Percentiles rank a stretch among this genome's conserved stretches.
Conservation (phyloP, 106 monocot species). For the Gastrodia elata region DNA sequence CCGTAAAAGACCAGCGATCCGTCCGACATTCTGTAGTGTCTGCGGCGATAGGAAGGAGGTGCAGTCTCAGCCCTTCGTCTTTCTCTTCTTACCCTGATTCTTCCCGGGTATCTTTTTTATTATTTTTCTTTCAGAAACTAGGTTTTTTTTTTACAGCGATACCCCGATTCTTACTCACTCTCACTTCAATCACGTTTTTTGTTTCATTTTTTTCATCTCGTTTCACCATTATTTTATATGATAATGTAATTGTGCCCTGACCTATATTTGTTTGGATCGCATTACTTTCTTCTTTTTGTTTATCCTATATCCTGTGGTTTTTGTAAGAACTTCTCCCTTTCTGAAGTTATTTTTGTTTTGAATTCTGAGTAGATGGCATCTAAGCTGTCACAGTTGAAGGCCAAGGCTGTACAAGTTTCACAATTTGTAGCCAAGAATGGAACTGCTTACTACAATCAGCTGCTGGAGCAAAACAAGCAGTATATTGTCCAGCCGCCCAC, state of each 20-base stretch:
- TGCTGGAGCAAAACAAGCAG: slow-evolving; percentile 15
- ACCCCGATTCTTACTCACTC: too few relatives aligned
- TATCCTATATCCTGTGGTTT: neutral
- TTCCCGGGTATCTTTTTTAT: neutral
- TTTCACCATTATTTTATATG: neutral
- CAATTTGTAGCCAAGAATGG: slow-evolving; percentile 11
- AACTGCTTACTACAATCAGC: slow-evolving; percentile 15
- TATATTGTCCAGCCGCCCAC: slow-evolving; percentile 12
- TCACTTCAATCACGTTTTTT: neutral
- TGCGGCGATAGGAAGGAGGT: neutral
- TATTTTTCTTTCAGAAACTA: neutral
- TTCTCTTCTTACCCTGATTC: neutral
- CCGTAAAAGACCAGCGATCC: neutral
- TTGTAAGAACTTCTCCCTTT: neutral
- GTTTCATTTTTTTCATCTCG: neutral
- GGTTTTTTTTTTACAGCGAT: neutral
- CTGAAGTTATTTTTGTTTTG: neutral
- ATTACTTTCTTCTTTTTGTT: too few relatives aligned
- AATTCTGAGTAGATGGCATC: slow-evolving; percentile 15
- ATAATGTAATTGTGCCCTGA: neutral
- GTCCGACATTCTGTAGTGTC: neutral
- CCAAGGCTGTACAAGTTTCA: slow-evolving; percentile 9
- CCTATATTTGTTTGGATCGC: neutral
- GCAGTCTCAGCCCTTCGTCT: neutral
- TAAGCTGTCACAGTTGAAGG: slow-evolving; percentile 7